These are phyloP conservation scores for Litchi chinensis DNA, from an alignment of 345 rosid species.

Conservation along the genomic window DNA sequence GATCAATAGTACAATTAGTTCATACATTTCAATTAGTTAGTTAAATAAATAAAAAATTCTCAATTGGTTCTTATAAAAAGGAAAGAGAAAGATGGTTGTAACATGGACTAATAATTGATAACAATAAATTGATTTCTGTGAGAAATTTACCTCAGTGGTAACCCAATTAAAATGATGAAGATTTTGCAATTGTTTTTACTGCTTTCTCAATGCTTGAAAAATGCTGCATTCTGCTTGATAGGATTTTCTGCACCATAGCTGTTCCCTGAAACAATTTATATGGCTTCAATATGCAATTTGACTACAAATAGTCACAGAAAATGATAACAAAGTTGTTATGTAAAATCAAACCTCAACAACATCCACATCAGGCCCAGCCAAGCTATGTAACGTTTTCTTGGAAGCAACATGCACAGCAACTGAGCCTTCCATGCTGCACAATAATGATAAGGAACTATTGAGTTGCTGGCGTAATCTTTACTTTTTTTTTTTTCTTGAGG, in stretches of 20 bases:
- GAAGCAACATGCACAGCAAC: conserved; percentile 94
- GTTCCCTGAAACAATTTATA: conserved; percentile 66
- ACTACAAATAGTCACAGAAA: conserved; percentile 24
- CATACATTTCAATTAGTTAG: neutral
- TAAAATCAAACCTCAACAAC: conserved; percentile 82
- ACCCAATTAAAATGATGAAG: neutral
- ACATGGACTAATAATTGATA: no score
- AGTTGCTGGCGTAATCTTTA: no score
- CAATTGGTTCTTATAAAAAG: neutral
- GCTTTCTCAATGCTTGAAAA: conserved; percentile 87
- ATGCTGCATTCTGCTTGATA: conserved; percentile 84
- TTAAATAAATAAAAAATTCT: no score
- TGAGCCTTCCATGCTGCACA: conserved; percentile 93
- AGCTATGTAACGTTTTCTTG: conserved; percentile 58
- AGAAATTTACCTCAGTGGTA: neutral
- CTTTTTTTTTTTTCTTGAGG: no score
- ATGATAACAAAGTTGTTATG: neutral
- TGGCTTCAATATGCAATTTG: conserved; percentile 20
- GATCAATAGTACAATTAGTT: neutral
- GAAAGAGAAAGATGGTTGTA: neutral
- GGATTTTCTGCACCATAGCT: conserved; percentile 91
- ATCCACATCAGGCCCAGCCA: conserved; percentile 91
- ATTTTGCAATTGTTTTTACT: conserved; percentile 38
- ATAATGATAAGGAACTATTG: neutral
- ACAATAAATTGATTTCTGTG: neutral